A percentile compares a stretch with the other conserved stretches of the same genome.
phyloP scores from a whole-genome alignment of 2,329 filamentous ascomycete species.

The Claviceps maximensis region DNA sequence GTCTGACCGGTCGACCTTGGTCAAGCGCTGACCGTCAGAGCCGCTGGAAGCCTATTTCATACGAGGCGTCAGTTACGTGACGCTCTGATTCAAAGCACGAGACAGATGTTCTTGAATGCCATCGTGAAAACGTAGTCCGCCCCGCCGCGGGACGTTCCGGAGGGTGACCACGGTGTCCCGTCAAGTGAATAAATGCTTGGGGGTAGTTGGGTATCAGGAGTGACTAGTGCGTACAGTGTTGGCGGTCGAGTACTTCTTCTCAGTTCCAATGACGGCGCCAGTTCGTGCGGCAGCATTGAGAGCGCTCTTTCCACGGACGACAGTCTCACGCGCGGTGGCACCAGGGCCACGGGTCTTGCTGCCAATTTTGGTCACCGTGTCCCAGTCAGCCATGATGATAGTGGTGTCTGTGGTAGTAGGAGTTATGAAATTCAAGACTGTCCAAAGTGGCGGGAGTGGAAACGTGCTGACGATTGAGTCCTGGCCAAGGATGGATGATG shows the following conservation, averaged over 20 bases:
- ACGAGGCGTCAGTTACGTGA: constrained; percentile 8
- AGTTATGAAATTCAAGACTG: not conserved
- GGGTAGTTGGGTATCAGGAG: not conserved
- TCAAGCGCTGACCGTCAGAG: constrained; percentile 80
- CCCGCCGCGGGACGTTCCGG: too few relatives aligned
- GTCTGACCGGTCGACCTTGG: constrained; percentile 93
- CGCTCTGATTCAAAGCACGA: not conserved
- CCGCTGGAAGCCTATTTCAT: constrained; percentile 13
- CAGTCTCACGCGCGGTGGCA: constrained; percentile 61
- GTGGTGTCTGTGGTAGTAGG: constrained; percentile 14
- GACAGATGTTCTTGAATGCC: not conserved
- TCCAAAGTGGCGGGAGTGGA: not conserved
- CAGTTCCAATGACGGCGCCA: constrained; percentile 64
- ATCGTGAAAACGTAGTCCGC: not conserved
- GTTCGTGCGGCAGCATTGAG: constrained; percentile 81
- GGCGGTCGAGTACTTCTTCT: constrained; percentile 76
- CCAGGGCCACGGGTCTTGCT: constrained; percentile 64
- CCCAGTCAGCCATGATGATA: constrained; percentile 65
- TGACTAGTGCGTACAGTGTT: constrained; percentile 40
- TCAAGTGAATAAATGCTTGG: not conserved
- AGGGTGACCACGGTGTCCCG: not conserved
- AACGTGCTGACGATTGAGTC: not conserved
- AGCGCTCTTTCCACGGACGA: constrained; percentile 68
- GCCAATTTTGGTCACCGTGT: constrained; percentile 83
- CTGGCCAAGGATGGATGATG: constrained; percentile 2